Conservation (phyloP, 2,329 filamentous ascomycete genomes). For the Fusarium chuoi region DNA sequence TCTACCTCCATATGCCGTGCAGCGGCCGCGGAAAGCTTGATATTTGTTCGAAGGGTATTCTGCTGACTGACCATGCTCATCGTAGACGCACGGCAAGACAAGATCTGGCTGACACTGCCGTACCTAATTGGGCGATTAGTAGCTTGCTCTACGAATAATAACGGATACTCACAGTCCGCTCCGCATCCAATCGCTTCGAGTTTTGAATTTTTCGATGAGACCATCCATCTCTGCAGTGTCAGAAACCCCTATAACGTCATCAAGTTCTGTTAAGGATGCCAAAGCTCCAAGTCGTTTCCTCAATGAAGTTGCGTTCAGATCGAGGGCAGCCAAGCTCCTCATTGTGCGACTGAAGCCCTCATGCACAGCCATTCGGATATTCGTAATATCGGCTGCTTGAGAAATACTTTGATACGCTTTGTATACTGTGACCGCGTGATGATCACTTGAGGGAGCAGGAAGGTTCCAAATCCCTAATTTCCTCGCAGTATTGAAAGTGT, state of each 20-base stretch:
- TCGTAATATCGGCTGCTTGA: constrained; percentile 66
- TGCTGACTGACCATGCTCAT: constrained; percentile 83
- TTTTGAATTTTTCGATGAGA: constrained; percentile 71
- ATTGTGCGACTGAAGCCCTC: constrained; percentile 71
- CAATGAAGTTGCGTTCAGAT: constrained; percentile 61
- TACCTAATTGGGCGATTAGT: constrained; percentile 60
- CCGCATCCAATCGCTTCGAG: constrained; percentile 81
- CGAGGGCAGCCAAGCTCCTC: constrained; percentile 61
- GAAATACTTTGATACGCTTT: constrained; percentile 83
- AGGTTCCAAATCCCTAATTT: constrained; percentile 94
- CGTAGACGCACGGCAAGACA: constrained; percentile 85
- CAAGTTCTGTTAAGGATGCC: constrained; percentile 82
- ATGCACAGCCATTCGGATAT: constrained; percentile 69
- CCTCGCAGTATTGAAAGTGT: constrained; percentile 81
- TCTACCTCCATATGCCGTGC: constrained; percentile 79
- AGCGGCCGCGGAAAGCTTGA: constrained; percentile 70
- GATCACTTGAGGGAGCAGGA: constrained; percentile 73
- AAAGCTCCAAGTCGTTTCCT: constrained; percentile 69
- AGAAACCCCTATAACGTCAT: constrained; percentile 75
- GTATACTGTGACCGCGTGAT: constrained; percentile 77
- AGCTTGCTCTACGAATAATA: background rate
- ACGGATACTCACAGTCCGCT: constrained; percentile 73
- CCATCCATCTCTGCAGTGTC: constrained; percentile 69
- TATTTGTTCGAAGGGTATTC: constrained; percentile 67
- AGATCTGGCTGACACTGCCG: constrained; percentile 80